phyloP scores from a whole-genome alignment of 352 stramenopile species.

The Globisporangium splendens region DNA sequence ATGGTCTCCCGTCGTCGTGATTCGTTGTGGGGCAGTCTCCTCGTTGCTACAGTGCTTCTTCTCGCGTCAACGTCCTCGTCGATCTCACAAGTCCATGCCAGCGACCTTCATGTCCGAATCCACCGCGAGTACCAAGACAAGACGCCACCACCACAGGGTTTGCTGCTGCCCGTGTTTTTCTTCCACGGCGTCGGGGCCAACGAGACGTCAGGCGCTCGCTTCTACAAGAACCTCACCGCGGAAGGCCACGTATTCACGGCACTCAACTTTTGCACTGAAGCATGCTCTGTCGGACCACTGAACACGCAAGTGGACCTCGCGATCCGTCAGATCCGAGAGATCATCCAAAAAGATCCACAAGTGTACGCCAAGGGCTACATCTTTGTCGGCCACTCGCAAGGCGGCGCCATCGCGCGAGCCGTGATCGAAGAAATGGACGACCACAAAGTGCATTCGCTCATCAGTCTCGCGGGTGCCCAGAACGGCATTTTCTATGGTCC shows the following conservation, averaged over 20 bases:
- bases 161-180: slow-evolving; percentile 36
- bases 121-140: no score
- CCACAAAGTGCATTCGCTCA: slow-evolving; percentile 38
- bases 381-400: slow-evolving; percentile 48
- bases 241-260: slow-evolving; percentile 28
- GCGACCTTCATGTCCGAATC: no score
- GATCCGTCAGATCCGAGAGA: slow-evolving; percentile 39
- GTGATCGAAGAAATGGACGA: slow-evolving; percentile 58
- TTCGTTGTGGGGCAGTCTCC: no score
- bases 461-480: slow-evolving; percentile 42
- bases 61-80: no score
- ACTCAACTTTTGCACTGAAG: slow-evolving; percentile 36
- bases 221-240: slow-evolving; percentile 29
- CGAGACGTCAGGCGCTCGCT: slow-evolving; percentile 20
- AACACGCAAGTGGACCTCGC: slow-evolving; percentile 35
- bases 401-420: slow-evolving; percentile 31
- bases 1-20: no score
- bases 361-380: slow-evolving; percentile 39
- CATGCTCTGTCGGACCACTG: slow-evolving; percentile 30
- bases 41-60: no score
- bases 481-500: slow-evolving; percentile 56
- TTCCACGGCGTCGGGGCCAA: slow-evolving; percentile 43
- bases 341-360: slow-evolving; percentile 25
- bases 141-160: no score
- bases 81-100: no score